Evolutionary conservation across 2,329 filamentous ascomycete species (phyloP), one percentile per base, ranked within the genome.

Genomic region (Penicillium psychrosexuale): DNA sequence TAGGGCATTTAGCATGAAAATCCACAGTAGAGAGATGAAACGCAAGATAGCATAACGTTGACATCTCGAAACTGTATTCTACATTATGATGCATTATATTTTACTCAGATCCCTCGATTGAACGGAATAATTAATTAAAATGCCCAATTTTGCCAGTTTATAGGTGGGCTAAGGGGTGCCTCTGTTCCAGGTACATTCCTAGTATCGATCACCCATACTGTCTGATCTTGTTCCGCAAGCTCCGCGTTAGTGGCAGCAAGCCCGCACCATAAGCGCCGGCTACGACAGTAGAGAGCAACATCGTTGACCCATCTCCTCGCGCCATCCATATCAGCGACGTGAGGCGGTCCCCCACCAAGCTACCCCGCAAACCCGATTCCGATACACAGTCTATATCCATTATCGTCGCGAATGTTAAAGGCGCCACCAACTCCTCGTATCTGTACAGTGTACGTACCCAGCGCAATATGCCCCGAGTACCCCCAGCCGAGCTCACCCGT

Each of bases 241-340:
- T 49, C 24, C 47, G 47, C 40, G 24, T 31, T 48, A 48, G 46
- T 48, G 27, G 33, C 36, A 48, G 47, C 36, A n/a, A 49, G 36
- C 47, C 47, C 47, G 24, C 33, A 15, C 46, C 46, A 48, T 48
- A 34, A 38, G 46, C 46, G 34, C 33, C 22, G 34, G 53, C 53
- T 27, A 55, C 17, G 30, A 47, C 42, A 47, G 47, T 39, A 13
- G 47, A 47, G 36, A 56, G 53, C 36, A 22, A 19, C 27, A 51
- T 30, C 28, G 28, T 51, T 34, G 30, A 44, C 43, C 40, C 53
- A 46, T 31, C 30, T 28, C 53, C 53, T 42, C 53, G 43, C 53
- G 53, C 53, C 44, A 43, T 52, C 28, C 48, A 56, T 33, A 47
- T 56, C 37, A 56, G 48, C 44, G 43, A 52, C n/a, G 44, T 48